Conservation (phyloP, 176 grass and related monocot species). For the Oryza nivara region DNA sequence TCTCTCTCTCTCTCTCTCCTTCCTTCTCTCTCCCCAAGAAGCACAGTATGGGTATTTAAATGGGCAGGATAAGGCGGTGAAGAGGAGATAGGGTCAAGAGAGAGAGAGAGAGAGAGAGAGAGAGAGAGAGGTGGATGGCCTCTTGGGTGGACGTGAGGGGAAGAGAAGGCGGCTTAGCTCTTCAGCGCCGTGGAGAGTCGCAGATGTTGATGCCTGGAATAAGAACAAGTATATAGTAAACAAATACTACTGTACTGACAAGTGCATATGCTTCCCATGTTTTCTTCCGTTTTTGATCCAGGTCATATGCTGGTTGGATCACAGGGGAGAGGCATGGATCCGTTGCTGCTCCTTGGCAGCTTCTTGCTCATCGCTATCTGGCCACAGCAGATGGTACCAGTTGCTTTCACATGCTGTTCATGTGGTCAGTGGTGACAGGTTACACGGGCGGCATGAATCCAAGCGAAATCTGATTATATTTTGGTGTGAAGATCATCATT, state of each 20-base stretch:
- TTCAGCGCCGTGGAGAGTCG: slow-evolving; percentile 48
- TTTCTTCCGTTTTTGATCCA: slow-evolving; percentile 36
- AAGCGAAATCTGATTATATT: neutral
- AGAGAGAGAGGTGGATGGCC: slow-evolving; percentile 1
- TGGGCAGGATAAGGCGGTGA: slow-evolving; percentile 46
- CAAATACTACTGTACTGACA: neutral
- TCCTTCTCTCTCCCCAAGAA: slow-evolving; percentile 24
- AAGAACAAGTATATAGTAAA: neutral
- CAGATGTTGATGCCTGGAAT: neutral
- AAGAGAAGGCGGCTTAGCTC: slow-evolving; percentile 23
- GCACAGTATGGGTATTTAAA: slow-evolving; percentile 50
- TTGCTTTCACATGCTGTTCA: neutral
- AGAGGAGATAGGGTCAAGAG: slow-evolving; percentile 34
- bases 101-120: neutral
- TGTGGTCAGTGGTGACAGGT: neutral
- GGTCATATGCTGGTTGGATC: neutral
- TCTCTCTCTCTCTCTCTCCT: neutral
- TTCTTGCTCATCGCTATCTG: slow-evolving; percentile 11
- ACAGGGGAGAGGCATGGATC: neutral
- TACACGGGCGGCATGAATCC: neutral
- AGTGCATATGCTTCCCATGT: slow-evolving; percentile 23
- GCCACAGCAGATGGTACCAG: neutral
- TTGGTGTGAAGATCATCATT: neutral
- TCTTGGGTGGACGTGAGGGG: slow-evolving; percentile 32
- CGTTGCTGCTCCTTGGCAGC: slow-evolving; percentile 5